Base-by-base conservation (phyloP, 305 asterid species). In the Fraxinus xanthoxyloides region DNA sequence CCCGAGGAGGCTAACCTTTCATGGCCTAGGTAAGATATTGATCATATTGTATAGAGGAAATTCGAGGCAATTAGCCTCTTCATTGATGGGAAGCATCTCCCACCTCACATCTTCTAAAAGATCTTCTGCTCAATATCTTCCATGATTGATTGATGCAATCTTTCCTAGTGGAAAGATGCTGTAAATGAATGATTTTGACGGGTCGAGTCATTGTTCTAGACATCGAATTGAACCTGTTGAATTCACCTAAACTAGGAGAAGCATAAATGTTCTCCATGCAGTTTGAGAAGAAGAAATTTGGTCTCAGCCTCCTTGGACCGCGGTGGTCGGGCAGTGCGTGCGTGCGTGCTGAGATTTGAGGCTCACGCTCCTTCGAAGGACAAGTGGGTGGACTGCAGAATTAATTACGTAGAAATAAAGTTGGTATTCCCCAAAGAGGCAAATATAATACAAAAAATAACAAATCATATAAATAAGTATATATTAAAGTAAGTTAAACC, bases 201-300 rank as follows among this genome's bases (percentile, higher is more conserved):
- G 95, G 91, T 3, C 97, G 91, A 54, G 80, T 17, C 17, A 85
- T 4, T 67, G 83, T 9, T n/a, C 83, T 63, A 63, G 85, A 21
- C 70, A 69, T 31, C 78, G 90, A 86, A 70, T 31, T 70, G 75
- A 32, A 70, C 35, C 13, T 70, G 67, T 89, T 61, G 59, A 95
- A 93, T 89, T 91, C 90, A 48, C 86, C 90, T 65, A 84, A 85
- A 87, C 99, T 92, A 67, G 99, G 94, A 19, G 99, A 91, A 35
- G 95, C 91, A 87, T 89, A 83, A 51, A 83, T 87, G 84, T 83
- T 82, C 86, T 87, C 95, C 94, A 86, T 91, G 82, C 75, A 70
- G 75, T 70, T 31, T 70, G 75, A 70, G 75, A 6, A 17, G 15
- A 35, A 31, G 24, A 19, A 70, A 70, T 31, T 70, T 31, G 46